phyloP scores from a whole-genome alignment of 176 grass and related monocot species.

The Triticum dicoccoides region DNA sequence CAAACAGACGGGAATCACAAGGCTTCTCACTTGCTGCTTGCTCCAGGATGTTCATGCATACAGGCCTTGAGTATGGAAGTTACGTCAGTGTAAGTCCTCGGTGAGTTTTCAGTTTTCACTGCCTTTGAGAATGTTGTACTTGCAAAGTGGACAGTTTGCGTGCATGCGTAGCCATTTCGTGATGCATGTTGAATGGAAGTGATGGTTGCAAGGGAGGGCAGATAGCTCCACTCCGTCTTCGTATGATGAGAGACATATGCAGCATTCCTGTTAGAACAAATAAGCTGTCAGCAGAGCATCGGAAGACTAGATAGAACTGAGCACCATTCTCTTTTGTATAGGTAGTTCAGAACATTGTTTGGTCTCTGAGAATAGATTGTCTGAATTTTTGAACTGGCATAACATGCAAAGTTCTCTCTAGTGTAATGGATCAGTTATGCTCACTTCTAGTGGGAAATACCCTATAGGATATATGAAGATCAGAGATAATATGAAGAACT shows the following conservation, averaged over 20 bases:
- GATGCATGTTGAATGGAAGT: conserved; percentile 81
- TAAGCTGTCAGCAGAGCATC: background rate
- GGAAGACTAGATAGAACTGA: background rate
- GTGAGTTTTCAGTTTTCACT: conserved; percentile 37
- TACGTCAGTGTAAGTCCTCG: conserved; percentile 32
- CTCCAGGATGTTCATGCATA: conserved; percentile 2
- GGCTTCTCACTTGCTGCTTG: conserved; percentile 15
- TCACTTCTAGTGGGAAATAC: background rate
- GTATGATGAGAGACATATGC: conserved; percentile 73
- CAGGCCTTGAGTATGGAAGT: background rate
- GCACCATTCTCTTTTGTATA: background rate
- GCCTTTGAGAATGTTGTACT: conserved; percentile 95
- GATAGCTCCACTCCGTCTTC: conserved; percentile 68
- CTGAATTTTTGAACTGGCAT: background rate
- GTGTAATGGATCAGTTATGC: background rate
- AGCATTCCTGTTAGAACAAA: conserved; percentile 66
- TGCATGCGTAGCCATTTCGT: conserved; percentile 82
- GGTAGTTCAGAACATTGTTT: background rate
- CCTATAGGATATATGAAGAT: background rate
- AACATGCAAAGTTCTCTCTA: background rate
- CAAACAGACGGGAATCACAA: background rate
- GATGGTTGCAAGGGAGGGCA: conserved; percentile 92
- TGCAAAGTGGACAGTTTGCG: conserved; percentile 90
- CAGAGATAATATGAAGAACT: background rate
- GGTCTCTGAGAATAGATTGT: background rate